Evolutionary conservation across 208 protist genomes (phyloP).

Genomic region (Wallacemonas sp.): DNA sequence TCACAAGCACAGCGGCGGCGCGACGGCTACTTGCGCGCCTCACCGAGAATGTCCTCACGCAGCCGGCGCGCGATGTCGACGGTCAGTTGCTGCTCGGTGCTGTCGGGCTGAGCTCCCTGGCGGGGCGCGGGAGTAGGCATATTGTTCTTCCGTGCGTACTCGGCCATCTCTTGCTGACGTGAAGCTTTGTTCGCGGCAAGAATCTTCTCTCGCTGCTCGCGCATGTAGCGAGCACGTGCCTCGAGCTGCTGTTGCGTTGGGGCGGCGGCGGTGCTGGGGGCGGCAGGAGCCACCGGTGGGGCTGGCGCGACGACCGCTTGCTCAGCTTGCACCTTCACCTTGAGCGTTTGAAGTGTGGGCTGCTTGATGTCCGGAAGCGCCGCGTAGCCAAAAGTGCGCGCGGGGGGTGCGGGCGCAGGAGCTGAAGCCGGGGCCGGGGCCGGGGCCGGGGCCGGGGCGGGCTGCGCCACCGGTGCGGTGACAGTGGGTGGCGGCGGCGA

Average conservation of each 20-base stretch:
- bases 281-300: not conserved
- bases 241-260: slow-evolving; percentile 75
- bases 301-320: not conserved
- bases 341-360: slow-evolving; percentile 35
- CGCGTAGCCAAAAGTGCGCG: slow-evolving; percentile 23
- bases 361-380: slow-evolving; percentile 38
- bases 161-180: slow-evolving; percentile 65
- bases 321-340: slow-evolving; percentile 12
- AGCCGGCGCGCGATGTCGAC: slow-evolving; percentile 81
- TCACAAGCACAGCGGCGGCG: no score
- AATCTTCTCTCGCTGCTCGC: slow-evolving; percentile 81
- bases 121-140: not conserved
- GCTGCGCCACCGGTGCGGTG: not conserved
- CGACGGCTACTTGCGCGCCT: slow-evolving; percentile 43
- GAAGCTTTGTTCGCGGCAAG: slow-evolving; percentile 67
- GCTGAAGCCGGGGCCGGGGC: slow-evolving; percentile 5
- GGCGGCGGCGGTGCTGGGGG: not conserved
- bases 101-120: slow-evolving; percentile 6
- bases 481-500: not conserved
- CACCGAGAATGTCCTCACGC: slow-evolving; percentile 74
- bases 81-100: slow-evolving; percentile 56
- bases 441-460: not conserved
- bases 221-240: slow-evolving; percentile 71
- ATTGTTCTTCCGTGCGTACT: slow-evolving; percentile 47
- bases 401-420: not conserved